These are phyloP conservation scores for Danielia reshetovae DNA, from an alignment of 805 yeast genomes.

Conservation along the genomic window DNA sequence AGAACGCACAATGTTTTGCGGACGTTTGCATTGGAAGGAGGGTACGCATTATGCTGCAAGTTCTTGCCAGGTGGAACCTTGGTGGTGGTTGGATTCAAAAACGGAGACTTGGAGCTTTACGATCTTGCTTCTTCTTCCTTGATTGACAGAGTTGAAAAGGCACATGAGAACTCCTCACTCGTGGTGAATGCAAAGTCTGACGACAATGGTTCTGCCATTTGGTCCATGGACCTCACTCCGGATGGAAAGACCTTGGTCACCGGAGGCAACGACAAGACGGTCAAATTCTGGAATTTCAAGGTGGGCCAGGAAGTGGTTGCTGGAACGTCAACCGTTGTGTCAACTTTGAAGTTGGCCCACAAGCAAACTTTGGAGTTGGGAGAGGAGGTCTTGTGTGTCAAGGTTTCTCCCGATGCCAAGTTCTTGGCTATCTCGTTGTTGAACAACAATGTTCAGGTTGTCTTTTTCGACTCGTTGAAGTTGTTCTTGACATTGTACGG, in stretches of 20 bases:
- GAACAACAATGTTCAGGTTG: constrained; percentile 94
- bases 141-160: constrained; percentile 62
- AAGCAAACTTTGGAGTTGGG: constrained; percentile 77
- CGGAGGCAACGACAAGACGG: constrained; percentile 89
- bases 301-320: constrained; percentile 65
- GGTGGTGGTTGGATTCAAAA: constrained; percentile 82
- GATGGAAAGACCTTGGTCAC: constrained; percentile 85
- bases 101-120: constrained; percentile 77
- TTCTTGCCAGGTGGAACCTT: constrained; percentile 91
- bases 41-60: constrained; percentile 74
- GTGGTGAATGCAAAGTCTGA: constrained; percentile 11
- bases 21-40: constrained; percentile 68
- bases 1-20: constrained; percentile 71
- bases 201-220: constrained; percentile 56
- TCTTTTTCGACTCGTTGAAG: constrained; percentile 81
- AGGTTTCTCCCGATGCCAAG: constrained; percentile 74
- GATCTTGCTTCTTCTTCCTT: constrained; percentile 82
- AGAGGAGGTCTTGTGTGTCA: constrained; percentile 81
- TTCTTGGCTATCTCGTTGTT: constrained; percentile 78
- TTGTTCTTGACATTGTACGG: constrained; percentile 89
- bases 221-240: constrained; percentile 84
- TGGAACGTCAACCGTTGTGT: constrained; percentile 53
- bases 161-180: constrained; percentile 42
- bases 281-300: constrained; percentile 85
- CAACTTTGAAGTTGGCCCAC: constrained; percentile 61